Base-by-base conservation (phyloP, 176 grass and related monocot genomes). In the Poa pratensis region DNA sequence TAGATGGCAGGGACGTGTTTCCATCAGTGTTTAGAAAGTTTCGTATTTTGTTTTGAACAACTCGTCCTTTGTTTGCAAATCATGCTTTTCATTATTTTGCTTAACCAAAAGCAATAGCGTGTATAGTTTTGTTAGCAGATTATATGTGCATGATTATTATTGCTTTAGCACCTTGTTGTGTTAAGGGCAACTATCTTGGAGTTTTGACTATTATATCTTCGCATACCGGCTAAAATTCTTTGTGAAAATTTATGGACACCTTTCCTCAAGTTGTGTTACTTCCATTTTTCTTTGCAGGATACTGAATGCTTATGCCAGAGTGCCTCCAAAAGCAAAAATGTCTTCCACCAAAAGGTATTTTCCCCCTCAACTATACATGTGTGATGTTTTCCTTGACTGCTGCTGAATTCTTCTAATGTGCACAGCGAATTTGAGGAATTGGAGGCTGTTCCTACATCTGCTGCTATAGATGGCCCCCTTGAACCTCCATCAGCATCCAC, bases 271-370 rank as follows among this genome's bases (percentile, higher is more conserved):
- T 81, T 27, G 1, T 60, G 13, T 49, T 35, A 9, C 2, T 8
- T 66, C 55, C 20, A 13, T 46, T 77, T 82, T 49, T 5, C 19
- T 57, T 57, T 86, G 32, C 88, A 97, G 95, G 85, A 97, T 97
- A 90, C 67, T 97, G 52, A 97, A 92, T 91, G 95, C 95, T 51
- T 97, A 94, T 6, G 88, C 92, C 18, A 92, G 92, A 81, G 95
- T 97, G 46, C 92, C 84, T 82, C 90, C 92, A 86, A 97, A 94
- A 75, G 84, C 92, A 15, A 97, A 94, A 92, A 84, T 90, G 14
- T 78, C 95, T 65, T 55, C 95, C 15, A 60, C 79, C 27, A 94
- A 88, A 91, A 97, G 92, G 95, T 97, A 59, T 67, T 77, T 5
- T 14, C 34, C 16, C 13, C 34, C 80, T 39, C 46, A 4, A 32